These are phyloP conservation scores for Cyclotella cryptica DNA, from an alignment of 108 stramenopile genomes.

Conservation along the genomic window DNA sequence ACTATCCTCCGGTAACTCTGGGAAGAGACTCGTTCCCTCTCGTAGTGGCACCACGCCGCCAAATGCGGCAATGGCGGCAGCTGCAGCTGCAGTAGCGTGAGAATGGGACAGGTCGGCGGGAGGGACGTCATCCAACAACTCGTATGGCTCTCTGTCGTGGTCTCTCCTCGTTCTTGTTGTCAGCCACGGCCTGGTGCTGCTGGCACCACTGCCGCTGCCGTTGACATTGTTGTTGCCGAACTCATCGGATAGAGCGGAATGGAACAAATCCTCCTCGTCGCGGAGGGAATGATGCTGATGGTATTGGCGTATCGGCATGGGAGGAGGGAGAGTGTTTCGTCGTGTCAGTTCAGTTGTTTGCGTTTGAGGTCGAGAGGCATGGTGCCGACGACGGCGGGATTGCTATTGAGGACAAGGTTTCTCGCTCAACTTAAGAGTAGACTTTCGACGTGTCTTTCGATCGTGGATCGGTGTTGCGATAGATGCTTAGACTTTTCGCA, in stretches of 20 bases:
- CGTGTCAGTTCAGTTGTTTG: neutral
- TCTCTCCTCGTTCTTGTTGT: neutral
- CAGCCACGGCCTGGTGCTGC: slow-evolving; percentile 6
- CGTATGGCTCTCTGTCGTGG: slow-evolving; percentile 18
- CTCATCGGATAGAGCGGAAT: slow-evolving; percentile 5
- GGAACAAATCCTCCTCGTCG: slow-evolving; percentile 18
- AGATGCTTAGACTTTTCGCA: too few relatives aligned
- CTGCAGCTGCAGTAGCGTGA: neutral
- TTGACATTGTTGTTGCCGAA: neutral
- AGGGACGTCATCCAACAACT: slow-evolving; percentile 24
- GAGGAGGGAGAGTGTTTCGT: neutral
- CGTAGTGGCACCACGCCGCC: neutral
- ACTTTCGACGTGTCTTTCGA: too few relatives aligned
- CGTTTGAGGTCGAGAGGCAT: neutral
- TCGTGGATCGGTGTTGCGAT: too few relatives aligned
- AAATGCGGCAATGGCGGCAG: neutral
- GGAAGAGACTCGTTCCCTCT: neutral
- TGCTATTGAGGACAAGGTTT: too few relatives aligned
- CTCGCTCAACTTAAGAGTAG: too few relatives aligned
- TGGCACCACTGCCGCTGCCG: neutral
- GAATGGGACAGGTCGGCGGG: neutral
- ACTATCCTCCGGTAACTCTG: neutral
- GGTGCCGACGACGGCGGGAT: neutral
- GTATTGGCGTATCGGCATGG: slow-evolving; percentile 18
- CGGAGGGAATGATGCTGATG: slow-evolving; percentile 15